Conservation (phyloP, 306 rosid genomes). For the Ammopiptanthus mongolicus region DNA sequence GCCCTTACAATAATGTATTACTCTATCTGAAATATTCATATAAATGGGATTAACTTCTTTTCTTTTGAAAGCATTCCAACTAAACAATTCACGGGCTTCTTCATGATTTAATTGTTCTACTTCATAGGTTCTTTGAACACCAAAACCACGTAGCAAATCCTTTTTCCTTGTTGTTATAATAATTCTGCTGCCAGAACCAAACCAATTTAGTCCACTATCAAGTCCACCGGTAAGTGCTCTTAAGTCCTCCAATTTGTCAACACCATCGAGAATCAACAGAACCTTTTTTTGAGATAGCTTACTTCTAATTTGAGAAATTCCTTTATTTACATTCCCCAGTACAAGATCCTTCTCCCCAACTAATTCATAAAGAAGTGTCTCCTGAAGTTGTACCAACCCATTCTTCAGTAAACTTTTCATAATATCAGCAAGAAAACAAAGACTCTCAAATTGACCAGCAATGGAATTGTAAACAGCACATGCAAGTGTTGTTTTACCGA, state of each 20-base stretch:
- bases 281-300: background rate
- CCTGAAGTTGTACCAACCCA: background rate
- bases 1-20: too few species aligned
- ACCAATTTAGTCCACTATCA: conserved; percentile 5
- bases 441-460: too few species aligned
- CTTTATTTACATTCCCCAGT: background rate
- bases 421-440: background rate
- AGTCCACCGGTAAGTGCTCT: background rate
- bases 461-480: too few species aligned
- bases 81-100: conserved; percentile 10
- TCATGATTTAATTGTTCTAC: background rate
- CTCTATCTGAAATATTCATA: too few species aligned
- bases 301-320: background rate
- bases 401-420: background rate
- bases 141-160: background rate
- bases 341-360: background rate
- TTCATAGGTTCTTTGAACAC: background rate
- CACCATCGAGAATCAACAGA: conserved; percentile 12
- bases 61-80: background rate
- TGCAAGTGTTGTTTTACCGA: too few species aligned
- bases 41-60: background rate
- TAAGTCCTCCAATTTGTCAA: background rate
- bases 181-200: conserved; percentile 11
- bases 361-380: background rate
- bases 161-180: background rate